phyloP scores from a whole-genome alignment of 805 yeast species.

The Sungouiella blattae region DNA sequence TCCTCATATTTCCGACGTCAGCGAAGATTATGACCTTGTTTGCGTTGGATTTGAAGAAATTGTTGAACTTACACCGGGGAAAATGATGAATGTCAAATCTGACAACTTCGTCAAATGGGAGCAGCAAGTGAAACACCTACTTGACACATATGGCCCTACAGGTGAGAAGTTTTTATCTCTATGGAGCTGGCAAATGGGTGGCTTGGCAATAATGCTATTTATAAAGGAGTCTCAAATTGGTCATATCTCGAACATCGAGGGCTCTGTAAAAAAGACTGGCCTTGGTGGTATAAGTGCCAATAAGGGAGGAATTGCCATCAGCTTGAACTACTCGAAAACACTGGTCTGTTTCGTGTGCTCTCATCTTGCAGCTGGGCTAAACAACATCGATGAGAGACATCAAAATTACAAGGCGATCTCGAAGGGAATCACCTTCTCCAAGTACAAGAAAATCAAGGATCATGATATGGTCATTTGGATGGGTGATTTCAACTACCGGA shows the following conservation, averaged over 20 bases:
- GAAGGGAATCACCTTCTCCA: constrained; percentile 63
- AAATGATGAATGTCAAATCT: constrained; percentile 76
- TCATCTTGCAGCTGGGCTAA: constrained; percentile 92
- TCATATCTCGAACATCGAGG: constrained; percentile 59
- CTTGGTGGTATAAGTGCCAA: constrained; percentile 85
- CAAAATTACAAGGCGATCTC: constrained; percentile 79
- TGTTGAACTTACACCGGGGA: constrained; percentile 75
- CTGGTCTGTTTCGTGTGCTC: constrained; percentile 76
- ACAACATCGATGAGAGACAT: constrained; percentile 77
- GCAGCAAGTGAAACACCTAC: constrained; percentile 48
- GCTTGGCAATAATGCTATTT: constrained; percentile 69
- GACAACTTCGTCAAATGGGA: constrained; percentile 64
- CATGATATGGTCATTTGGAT: constrained; percentile 85
- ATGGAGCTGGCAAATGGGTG: constrained; percentile 83
- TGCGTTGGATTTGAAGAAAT: constrained; percentile 88
- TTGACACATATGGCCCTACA: constrained; percentile 31
- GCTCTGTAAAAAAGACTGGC: constrained; percentile 85
- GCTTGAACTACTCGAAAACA: constrained; percentile 63
- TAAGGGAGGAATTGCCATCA: constrained; percentile 76
- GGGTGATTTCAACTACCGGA: constrained; percentile 92
- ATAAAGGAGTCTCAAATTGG: constrained; percentile 51
- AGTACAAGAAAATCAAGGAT: constrained; percentile 54
- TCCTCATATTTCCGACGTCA: constrained; percentile 32
- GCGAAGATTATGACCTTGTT: constrained; percentile 59
- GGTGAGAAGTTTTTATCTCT: constrained; percentile 50